phyloP scores from a whole-genome alignment of 106 monocot genomes.

The Dioscorea zingiberensis region DNA sequence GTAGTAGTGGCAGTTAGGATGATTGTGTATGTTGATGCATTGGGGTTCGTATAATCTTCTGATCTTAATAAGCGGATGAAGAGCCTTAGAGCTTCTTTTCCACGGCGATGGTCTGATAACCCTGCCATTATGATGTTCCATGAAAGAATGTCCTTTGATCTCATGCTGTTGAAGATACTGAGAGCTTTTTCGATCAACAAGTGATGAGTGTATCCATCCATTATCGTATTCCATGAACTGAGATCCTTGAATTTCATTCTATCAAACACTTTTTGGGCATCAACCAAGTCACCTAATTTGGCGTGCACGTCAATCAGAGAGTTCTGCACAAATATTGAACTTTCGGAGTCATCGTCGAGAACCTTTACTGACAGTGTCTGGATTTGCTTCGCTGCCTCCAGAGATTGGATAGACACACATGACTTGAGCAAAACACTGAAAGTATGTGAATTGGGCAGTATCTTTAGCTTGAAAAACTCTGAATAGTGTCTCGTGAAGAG shows the following conservation, averaged over 20 bases:
- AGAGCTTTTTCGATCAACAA: constrained; percentile 33
- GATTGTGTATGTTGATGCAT: constrained; percentile 28
- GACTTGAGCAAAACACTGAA: constrained; percentile 38
- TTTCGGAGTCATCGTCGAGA: constrained; percentile 10
- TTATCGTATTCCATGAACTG: constrained; percentile 37
- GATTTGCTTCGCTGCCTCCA: constrained; percentile 16
- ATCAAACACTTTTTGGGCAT: constrained; percentile 29
- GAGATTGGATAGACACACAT: constrained; percentile 11
- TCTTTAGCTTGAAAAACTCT: constrained; percentile 7
- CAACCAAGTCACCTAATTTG: constrained; percentile 27
- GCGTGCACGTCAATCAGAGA: constrained; percentile 38
- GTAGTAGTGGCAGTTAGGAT: constrained; percentile 23
- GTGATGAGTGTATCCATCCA: constrained; percentile 34
- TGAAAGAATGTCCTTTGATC: constrained; percentile 28
- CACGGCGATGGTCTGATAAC: constrained; percentile 14
- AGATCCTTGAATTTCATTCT: constrained; percentile 37
- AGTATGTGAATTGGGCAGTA: constrained; percentile 38
- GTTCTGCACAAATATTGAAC: constrained; percentile 24
- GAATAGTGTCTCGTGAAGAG: constrained; percentile 25
- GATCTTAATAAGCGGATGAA: constrained; percentile 18
- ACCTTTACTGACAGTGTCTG: constrained; percentile 26
- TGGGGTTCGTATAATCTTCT: constrained; percentile 11
- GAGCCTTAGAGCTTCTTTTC: constrained; percentile 30
- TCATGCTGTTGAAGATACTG: constrained; percentile 18
- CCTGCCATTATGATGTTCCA: constrained; percentile 48